Conservation (phyloP, 352 stramenopile genomes). For the Pythium phragmiticola region DNA sequence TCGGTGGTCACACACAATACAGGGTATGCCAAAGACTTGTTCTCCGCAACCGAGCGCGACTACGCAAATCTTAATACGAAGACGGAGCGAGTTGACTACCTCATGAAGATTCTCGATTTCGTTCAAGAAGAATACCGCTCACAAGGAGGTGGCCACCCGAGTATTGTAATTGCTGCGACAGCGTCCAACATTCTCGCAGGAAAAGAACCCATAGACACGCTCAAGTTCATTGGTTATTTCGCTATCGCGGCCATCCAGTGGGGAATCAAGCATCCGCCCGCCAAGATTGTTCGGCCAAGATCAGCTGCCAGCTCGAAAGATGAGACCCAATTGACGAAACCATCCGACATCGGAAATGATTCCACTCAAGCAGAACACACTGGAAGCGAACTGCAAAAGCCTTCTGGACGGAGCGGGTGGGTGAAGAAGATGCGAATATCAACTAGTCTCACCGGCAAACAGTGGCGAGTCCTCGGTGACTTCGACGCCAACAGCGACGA, state of each 20-base stretch:
- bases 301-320: neutral
- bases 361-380: neutral
- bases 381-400: conserved; percentile 6
- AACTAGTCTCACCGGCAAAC: conserved; percentile 58
- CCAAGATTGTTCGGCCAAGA: neutral
- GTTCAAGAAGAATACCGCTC: conserved; percentile 58
- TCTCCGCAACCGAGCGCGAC: conserved; percentile 50
- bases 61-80: conserved; percentile 69
- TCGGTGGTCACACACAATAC: conserved; percentile 71
- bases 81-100: conserved; percentile 70
- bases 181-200: conserved; percentile 76
- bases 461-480: conserved; percentile 59
- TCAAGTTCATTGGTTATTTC: conserved; percentile 76
- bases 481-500: conserved; percentile 59
- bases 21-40: conserved; percentile 47
- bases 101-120: conserved; percentile 73
- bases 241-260: conserved; percentile 57
- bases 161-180: conserved; percentile 63
- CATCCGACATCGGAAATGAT: neutral
- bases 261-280: conserved; percentile 31
- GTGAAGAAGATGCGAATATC: conserved; percentile 61
- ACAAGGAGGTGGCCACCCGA: conserved; percentile 18
- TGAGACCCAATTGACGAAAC: neutral
- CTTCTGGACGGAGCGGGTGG: conserved; percentile 37
- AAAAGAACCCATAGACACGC: conserved; percentile 72